Percentiles rank a stretch among this genome's conserved stretches.
phyloP scores from a whole-genome alignment of 129 eudicot species.

The Chrysanthemum lavandulifolium region DNA sequence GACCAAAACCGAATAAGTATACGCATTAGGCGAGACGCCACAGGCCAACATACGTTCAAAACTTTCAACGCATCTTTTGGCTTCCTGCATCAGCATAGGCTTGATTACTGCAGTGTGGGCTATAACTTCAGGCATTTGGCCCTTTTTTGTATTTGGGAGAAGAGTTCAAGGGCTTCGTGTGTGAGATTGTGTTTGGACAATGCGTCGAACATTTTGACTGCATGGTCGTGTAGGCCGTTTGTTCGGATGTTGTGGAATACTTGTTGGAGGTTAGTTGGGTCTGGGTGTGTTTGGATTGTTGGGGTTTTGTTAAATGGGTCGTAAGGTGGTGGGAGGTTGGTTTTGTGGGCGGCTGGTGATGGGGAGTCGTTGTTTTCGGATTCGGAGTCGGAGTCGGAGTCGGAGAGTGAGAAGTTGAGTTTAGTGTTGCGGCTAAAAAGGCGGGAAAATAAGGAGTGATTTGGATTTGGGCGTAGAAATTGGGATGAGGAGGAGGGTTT shows the following conservation, averaged over 20 bases:
- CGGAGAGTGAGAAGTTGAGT: conserved; percentile 62
- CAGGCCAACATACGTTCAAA: conserved; percentile 55
- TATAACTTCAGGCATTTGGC: conserved; percentile 84
- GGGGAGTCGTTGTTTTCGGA: neutral
- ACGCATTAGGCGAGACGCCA: conserved; percentile 79
- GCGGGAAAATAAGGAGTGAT: conserved; percentile 17
- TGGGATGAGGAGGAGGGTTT: conserved; percentile 8
- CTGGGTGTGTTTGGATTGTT: conserved; percentile 43
- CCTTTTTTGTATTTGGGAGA: conserved; percentile 68
- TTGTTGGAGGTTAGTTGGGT: conserved; percentile 72
- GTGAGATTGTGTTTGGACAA: conserved; percentile 88
- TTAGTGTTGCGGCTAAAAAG: conserved; percentile 50
- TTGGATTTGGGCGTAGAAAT: conserved; percentile 8
- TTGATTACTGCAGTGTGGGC: conserved; percentile 88
- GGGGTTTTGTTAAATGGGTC: conserved; percentile 74
- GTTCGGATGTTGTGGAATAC: conserved; percentile 63
- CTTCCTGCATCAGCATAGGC: conserved; percentile 68
- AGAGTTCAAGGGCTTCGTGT: conserved; percentile 73
- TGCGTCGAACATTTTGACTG: conserved; percentile 95
- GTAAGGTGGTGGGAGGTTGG: conserved; percentile 71
- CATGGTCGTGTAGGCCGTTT: conserved; percentile 63
- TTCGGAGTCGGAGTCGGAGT: conserved; percentile 25
- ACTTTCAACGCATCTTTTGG: conserved; percentile 60
- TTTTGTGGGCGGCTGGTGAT: conserved; percentile 20
- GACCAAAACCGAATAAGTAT: conserved; percentile 63